These are phyloP conservation scores for Avena sativa DNA, from an alignment of 176 grass and related monocot species.

Conservation along the genomic window DNA sequence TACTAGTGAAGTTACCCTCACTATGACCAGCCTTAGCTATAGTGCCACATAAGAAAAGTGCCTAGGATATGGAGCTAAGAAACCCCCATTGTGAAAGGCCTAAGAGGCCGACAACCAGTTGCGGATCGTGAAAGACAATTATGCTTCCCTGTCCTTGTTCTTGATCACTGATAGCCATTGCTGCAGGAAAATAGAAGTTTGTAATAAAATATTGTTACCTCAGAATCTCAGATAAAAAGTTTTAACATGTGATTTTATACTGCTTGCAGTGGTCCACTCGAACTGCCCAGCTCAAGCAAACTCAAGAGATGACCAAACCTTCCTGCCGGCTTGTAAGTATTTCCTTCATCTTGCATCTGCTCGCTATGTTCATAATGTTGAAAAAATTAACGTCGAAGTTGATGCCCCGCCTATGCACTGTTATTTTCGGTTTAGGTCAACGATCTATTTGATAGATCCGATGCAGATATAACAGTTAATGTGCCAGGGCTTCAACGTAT, in stretches of 20 bases:
- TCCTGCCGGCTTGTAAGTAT: conserved; percentile 61
- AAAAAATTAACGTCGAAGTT: conserved; percentile 12
- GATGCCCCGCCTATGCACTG: conserved; percentile 4
- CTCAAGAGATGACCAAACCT: conserved; percentile 35
- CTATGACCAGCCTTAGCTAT: no score
- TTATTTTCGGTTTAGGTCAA: conserved; percentile 53
- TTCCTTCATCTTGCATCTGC: conserved; percentile 24
- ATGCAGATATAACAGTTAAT: conserved; percentile 62
- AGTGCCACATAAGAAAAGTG: no score
- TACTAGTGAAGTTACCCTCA: no score
- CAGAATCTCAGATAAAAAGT: not conserved
- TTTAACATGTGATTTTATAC: not conserved
- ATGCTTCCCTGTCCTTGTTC: no score
- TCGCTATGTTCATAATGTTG: not conserved
- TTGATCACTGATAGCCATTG: no score
- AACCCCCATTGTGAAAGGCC: no score
- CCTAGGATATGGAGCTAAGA: no score
- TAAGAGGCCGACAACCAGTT: no score
- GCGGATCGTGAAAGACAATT: no score
- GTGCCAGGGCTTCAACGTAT: conserved; percentile 43
- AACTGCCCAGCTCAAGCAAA: conserved; percentile 57
- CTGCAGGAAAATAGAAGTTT: no score
- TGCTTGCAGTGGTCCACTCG: conserved; percentile 72
- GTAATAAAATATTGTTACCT: no score
- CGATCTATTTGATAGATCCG: conserved; percentile 65